These are phyloP conservation scores for Zygosaccharomyces siamensis DNA, from an alignment of 805 yeast species.

Conservation along the genomic window DNA sequence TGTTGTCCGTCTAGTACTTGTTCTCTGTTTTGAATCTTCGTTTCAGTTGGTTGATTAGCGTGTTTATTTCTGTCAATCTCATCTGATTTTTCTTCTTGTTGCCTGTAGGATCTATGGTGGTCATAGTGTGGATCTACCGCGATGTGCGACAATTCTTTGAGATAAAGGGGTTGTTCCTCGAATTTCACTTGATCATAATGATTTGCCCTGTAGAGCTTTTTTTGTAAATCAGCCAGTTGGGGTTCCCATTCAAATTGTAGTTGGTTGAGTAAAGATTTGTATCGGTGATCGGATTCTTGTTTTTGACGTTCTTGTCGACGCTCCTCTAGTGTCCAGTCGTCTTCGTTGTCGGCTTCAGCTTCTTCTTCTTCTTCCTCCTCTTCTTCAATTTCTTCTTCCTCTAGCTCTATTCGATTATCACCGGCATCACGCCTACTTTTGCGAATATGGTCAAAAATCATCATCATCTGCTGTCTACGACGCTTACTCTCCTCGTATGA, in stretches of 20 bases:
- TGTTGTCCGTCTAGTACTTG: neutral
- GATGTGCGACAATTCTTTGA: slow-evolving; percentile 25
- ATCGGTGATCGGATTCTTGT: slow-evolving; percentile 16
- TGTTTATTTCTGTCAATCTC: slow-evolving; percentile 14
- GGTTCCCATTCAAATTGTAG: slow-evolving; percentile 21
- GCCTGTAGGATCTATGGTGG: slow-evolving; percentile 26
- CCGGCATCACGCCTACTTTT: slow-evolving; percentile 13
- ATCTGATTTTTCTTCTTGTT: slow-evolving; percentile 21
- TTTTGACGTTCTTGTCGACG: slow-evolving; percentile 11
- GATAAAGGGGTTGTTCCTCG: slow-evolving; percentile 16
- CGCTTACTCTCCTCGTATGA: slow-evolving; percentile 27
- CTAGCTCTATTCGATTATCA: slow-evolving; percentile 4
- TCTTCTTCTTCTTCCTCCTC: slow-evolving; percentile 17
- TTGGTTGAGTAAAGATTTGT: slow-evolving; percentile 15
- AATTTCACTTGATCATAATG: slow-evolving; percentile 18
- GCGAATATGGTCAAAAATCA: slow-evolving; percentile 27
- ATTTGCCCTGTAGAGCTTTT: slow-evolving; percentile 12
- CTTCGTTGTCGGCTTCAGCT: slow-evolving; percentile 13
- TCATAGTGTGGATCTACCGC: slow-evolving; percentile 27
- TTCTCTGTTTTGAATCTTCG: neutral
- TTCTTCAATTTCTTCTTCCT: slow-evolving; percentile 12
- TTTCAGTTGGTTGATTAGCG: neutral
- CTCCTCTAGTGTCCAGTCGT: slow-evolving; percentile 17
- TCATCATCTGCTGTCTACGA: slow-evolving; percentile 24
- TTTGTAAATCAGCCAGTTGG: slow-evolving; percentile 12